These are phyloP conservation scores for Otatea glauca DNA, from an alignment of 176 grass and related monocot genomes.

Conservation along the genomic window DNA sequence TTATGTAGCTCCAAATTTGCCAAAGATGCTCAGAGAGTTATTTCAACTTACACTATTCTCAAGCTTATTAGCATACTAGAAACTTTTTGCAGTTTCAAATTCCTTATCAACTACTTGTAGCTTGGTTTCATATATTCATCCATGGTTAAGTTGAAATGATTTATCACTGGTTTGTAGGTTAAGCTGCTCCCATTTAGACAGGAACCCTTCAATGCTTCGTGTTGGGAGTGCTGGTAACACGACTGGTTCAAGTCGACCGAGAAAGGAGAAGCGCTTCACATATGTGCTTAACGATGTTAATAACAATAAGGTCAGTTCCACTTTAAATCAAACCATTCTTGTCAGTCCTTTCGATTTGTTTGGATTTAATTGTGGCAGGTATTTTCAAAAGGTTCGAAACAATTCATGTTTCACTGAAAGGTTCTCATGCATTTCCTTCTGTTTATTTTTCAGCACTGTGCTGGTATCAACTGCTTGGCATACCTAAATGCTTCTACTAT, in stretches of 20 bases:
- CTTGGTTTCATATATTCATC: neutral
- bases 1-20: too few species aligned
- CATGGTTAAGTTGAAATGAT: neutral
- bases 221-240: constrained; percentile 87
- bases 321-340: neutral
- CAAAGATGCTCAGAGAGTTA: neutral
- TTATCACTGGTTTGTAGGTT: constrained; percentile 30
- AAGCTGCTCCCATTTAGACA: constrained; percentile 40
- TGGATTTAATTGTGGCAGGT: constrained; percentile 11
- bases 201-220: constrained; percentile 82
- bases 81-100: neutral
- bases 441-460: constrained; percentile 82
- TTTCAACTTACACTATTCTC: neutral
- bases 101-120: neutral
- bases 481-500: constrained; percentile 67
- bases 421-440: constrained; percentile 38
- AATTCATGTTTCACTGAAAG: neutral
- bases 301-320: constrained; percentile 75
- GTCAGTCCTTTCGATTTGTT: neutral
- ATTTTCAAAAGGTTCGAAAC: constrained; percentile 29
- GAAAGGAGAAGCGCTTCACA: constrained; percentile 95
- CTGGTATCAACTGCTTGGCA: constrained; percentile 84
- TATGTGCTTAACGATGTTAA: constrained; percentile 94
- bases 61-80: constrained; percentile 5
- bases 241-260: constrained; percentile 71